A percentile compares a stretch with the other conserved stretches of the same genome.
phyloP scores from a whole-genome alignment of 192 early-diverging fungal genomes.

The Coemansia sp. region DNA sequence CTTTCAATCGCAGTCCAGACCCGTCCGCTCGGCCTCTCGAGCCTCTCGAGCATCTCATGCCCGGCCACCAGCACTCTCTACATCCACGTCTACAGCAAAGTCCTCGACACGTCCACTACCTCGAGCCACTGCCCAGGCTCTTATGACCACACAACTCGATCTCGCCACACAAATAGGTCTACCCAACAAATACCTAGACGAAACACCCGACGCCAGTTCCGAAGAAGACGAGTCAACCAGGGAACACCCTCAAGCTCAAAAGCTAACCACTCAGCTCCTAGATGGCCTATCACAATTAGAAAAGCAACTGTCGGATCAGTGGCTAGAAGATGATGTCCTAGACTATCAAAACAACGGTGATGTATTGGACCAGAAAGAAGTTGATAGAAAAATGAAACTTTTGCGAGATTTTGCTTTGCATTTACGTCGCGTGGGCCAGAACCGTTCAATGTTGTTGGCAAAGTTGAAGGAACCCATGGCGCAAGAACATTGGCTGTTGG shows the following conservation, averaged over 20 bases:
- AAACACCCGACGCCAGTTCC: background rate
- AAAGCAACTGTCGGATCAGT: background rate
- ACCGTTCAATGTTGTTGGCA: constrained; percentile 21
- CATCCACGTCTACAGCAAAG: too few relatives aligned
- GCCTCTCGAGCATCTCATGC: too few relatives aligned
- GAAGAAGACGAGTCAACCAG: constrained; percentile 2
- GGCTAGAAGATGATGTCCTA: constrained; percentile 15
- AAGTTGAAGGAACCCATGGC: constrained; percentile 35
- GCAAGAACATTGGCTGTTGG: constrained; percentile 43
- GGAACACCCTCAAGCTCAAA: constrained; percentile 21
- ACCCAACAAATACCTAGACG: background rate
- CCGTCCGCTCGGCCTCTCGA: too few relatives aligned
- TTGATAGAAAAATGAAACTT: constrained; percentile 10
- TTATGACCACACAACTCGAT: constrained; percentile 18
- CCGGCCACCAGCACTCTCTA: too few relatives aligned
- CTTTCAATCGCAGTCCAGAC: too few relatives aligned
- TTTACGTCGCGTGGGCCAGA: constrained; percentile 21
- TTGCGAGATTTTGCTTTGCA: constrained; percentile 24
- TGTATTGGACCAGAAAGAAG: constrained; percentile 24
- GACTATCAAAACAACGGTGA: constrained; percentile 25
- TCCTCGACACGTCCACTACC: too few relatives aligned
- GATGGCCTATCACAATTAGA: constrained; percentile 4
- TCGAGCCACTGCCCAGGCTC: too few relatives aligned
- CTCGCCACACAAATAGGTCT: constrained; percentile 26
- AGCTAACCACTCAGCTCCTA: constrained; percentile 6